These are phyloP conservation scores for Rhizoctonia solani DNA, from an alignment of 1,284 basidiomycete species.

Conservation along the genomic window DNA sequence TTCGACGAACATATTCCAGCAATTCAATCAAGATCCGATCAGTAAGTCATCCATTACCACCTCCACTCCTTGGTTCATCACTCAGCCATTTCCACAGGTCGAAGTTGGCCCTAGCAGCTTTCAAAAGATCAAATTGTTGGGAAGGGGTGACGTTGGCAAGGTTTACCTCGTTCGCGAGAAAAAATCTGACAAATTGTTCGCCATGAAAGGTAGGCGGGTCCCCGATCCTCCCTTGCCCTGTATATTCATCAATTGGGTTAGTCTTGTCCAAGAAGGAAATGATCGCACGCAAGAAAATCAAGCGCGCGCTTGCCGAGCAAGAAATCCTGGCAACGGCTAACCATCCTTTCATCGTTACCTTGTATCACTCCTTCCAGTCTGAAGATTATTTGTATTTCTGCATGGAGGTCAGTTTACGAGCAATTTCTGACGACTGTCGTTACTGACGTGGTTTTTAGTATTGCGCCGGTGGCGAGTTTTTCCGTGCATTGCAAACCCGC, in stretches of 20 bases:
- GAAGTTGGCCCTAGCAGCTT: slow-evolving; percentile 91
- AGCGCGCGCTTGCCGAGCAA: slow-evolving; percentile 93
- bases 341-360: slow-evolving; percentile 96
- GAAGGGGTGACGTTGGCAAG: slow-evolving; percentile 94
- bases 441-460: slow-evolving; percentile 52
- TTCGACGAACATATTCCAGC: slow-evolving; percentile 93
- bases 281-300: slow-evolving; percentile 98
- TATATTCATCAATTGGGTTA: slow-evolving; percentile 46
- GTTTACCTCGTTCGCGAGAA: slow-evolving; percentile 96
- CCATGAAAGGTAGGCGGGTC: slow-evolving; percentile 85
- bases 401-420: slow-evolving; percentile 62
- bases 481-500: slow-evolving; percentile 91
- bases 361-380: slow-evolving; percentile 98
- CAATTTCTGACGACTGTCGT: neutral
- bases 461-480: slow-evolving; percentile 99
- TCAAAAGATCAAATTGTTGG: slow-evolving; percentile 92
- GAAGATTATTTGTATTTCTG: slow-evolving; percentile 96
- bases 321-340: slow-evolving; percentile 96
- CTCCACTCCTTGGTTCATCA: slow-evolving; percentile 13
- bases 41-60: slow-evolving; percentile 53
- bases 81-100: slow-evolving; percentile 55
- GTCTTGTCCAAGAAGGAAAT: slow-evolving; percentile 97
- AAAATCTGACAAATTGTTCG: slow-evolving; percentile 89
- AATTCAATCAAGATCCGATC: slow-evolving; percentile 95
- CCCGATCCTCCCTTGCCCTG: neutral